Percentiles rank a stretch among this genome's conserved stretches.
These are phyloP conservation scores for Sporothrix pseudoabietina DNA, from an alignment of 2,329 filamentous ascomycete genomes.

Conservation along the genomic window DNA sequence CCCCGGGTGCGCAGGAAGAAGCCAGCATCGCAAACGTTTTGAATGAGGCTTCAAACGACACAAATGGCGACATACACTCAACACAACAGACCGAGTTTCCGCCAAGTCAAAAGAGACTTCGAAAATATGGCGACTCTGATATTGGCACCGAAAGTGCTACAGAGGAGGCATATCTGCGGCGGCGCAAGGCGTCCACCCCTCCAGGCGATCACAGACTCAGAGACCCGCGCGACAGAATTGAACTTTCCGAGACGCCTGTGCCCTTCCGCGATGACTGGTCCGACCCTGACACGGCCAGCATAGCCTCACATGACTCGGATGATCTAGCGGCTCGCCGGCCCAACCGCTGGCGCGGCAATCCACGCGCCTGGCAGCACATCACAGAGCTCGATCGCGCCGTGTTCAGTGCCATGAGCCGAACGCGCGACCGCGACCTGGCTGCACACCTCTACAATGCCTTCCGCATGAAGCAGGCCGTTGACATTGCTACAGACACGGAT, in stretches of 20 bases:
- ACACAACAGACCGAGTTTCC: background rate
- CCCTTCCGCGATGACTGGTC: conserved; percentile 37
- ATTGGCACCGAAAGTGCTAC: background rate
- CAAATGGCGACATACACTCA: background rate
- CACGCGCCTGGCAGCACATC: conserved; percentile 66
- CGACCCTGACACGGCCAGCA: conserved; percentile 52
- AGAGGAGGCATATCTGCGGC: background rate
- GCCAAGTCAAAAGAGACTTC: background rate
- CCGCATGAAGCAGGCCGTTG: conserved; percentile 59
- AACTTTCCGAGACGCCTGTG: background rate
- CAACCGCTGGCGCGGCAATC: conserved; percentile 71
- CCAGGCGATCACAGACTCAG: background rate
- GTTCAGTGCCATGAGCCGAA: conserved; percentile 62
- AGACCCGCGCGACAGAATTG: background rate
- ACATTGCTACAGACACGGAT: conserved; percentile 33
- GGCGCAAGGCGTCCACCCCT: background rate
- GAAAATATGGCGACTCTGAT: background rate
- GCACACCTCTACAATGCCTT: conserved; percentile 80
- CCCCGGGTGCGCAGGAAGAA: background rate
- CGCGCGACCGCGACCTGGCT: conserved; percentile 67
- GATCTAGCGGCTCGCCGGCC: conserved; percentile 57
- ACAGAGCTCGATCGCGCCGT: conserved; percentile 66
- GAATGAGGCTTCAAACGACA: background rate
- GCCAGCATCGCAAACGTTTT: background rate
- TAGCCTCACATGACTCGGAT: conserved; percentile 51